A percentile compares a stretch with the other conserved stretches of the same genome.
These are phyloP conservation scores for Nemania sp. DNA, from an alignment of 2,329 filamentous ascomycete species.

Conservation along the genomic window DNA sequence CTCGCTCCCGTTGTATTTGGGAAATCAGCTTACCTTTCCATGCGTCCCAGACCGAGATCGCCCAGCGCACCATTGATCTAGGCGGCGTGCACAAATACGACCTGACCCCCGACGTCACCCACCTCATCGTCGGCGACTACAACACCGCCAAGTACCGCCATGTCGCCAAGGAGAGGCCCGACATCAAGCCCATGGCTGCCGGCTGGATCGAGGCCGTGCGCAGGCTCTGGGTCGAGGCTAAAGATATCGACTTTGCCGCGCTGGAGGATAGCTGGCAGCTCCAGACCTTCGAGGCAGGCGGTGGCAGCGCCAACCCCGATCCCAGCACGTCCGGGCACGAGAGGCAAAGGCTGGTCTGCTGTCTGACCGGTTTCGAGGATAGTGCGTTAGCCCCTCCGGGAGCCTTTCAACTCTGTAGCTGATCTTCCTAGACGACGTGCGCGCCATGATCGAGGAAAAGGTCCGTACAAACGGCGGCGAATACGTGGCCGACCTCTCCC, in stretches of 20 bases:
- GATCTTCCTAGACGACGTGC: slow-evolving; percentile 57
- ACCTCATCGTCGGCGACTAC: slow-evolving; percentile 87
- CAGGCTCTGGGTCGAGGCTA: slow-evolving; percentile 77
- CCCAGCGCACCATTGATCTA: slow-evolving; percentile 72
- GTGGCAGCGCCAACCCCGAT: slow-evolving; percentile 42
- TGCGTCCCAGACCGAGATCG: slow-evolving; percentile 54
- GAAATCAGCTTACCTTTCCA: no score
- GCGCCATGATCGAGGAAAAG: slow-evolving; percentile 69
- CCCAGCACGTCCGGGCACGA: slow-evolving; percentile 36
- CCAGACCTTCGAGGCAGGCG: slow-evolving; percentile 62
- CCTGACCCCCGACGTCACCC: slow-evolving; percentile 92
- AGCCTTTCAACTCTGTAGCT: slow-evolving; percentile 18
- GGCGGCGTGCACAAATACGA: slow-evolving; percentile 87
- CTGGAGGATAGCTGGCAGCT: slow-evolving; percentile 70
- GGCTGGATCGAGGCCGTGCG: slow-evolving; percentile 83
- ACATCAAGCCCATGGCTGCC: slow-evolving; percentile 81
- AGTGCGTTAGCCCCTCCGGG: slow-evolving; percentile 36
- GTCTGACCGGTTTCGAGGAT: slow-evolving; percentile 62
- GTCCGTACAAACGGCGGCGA: slow-evolving; percentile 73
- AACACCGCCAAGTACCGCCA: slow-evolving; percentile 94
- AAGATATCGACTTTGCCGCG: slow-evolving; percentile 70
- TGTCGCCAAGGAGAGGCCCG: slow-evolving; percentile 84
- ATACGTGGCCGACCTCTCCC: slow-evolving; percentile 87
- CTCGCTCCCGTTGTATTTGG: no score
- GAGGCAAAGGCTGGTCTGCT: slow-evolving; percentile 52